These are phyloP conservation scores for Chaetomium fimeti DNA, from an alignment of 495 filamentous ascomycete genomes.

Conservation along the genomic window DNA sequence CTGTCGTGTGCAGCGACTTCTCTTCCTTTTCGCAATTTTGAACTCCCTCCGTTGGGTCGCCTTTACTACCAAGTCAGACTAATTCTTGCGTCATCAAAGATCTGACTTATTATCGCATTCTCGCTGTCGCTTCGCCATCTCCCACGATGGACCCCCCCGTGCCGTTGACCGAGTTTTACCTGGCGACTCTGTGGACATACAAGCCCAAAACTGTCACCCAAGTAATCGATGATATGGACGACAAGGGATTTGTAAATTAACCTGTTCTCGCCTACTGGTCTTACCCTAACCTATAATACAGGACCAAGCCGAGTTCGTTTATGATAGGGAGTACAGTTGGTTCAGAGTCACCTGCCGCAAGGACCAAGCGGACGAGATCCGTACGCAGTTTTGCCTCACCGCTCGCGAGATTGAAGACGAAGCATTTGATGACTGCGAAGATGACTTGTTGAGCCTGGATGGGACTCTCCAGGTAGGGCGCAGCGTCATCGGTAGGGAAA, in stretches of 20 bases:
- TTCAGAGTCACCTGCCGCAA: conserved; percentile 38
- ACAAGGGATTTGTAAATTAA: conserved; percentile 26
- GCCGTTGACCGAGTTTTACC: conserved; percentile 29
- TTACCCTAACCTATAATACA: conserved; percentile 9
- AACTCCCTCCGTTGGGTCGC: background rate
- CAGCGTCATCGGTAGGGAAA: no score
- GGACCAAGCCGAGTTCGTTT: conserved; percentile 33
- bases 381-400: conserved; percentile 18
- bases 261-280: background rate
- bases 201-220: conserved; percentile 32
- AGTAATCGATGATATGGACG: conserved; percentile 27
- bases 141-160: background rate
- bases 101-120: background rate
- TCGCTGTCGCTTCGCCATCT: background rate
- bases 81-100: background rate
- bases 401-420: conserved; percentile 24
- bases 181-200: conserved; percentile 38
- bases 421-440: conserved; percentile 24
- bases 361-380: conserved; percentile 29
- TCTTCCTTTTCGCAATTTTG: background rate
- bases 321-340: conserved; percentile 29
- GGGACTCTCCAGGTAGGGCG: conserved; percentile 26
- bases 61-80: background rate
- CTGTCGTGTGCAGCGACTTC: background rate
- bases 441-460: conserved; percentile 29